A percentile compares a stretch with the other conserved stretches of the same genome.
phyloP scores from a whole-genome alignment of 1,139 yeast genomes.

The Ashbya aceris region DNA sequence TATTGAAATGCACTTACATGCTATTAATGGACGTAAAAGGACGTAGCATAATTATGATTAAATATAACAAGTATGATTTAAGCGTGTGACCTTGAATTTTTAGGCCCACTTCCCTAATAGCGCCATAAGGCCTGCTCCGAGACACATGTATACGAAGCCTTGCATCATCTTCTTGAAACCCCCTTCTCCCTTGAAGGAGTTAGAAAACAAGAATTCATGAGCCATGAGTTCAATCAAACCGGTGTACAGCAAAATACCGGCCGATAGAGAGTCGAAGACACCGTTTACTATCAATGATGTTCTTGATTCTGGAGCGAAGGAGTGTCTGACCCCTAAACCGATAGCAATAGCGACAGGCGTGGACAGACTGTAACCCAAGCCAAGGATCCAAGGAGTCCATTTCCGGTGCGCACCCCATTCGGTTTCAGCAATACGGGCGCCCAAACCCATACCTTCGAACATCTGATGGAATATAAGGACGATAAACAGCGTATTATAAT shows the following conservation, averaged over 20 bases:
- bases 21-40: too few species aligned
- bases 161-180: conserved; percentile 31
- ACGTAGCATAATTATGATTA: not conserved
- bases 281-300: conserved; percentile 66
- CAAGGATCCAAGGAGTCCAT: conserved; percentile 52
- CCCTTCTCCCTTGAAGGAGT: conserved; percentile 43
- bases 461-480: conserved; percentile 85
- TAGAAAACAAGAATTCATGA: conserved; percentile 70
- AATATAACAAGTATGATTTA: not conserved
- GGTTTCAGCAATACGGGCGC: conserved; percentile 71
- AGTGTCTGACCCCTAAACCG: conserved; percentile 71
- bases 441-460: conserved; percentile 89
- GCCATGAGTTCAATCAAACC: conserved; percentile 85
- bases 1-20: too few species aligned
- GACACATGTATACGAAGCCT: conserved; percentile 39
- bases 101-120: conserved; percentile 84
- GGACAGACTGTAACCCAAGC: conserved; percentile 54
- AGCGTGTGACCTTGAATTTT: conserved; percentile 7
- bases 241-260: conserved; percentile 79
- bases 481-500: conserved; percentile 64
- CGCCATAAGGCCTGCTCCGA: conserved; percentile 81
- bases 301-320: conserved; percentile 59
- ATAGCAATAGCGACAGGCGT: conserved; percentile 82
- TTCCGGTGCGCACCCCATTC: conserved; percentile 43
- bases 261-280: conserved; percentile 69